A percentile compares a stretch with the other conserved stretches of the same genome.
These are phyloP conservation scores for Pseudogymnoascus sp. DNA, from an alignment of 2,329 filamentous ascomycete genomes.

Conservation along the genomic window DNA sequence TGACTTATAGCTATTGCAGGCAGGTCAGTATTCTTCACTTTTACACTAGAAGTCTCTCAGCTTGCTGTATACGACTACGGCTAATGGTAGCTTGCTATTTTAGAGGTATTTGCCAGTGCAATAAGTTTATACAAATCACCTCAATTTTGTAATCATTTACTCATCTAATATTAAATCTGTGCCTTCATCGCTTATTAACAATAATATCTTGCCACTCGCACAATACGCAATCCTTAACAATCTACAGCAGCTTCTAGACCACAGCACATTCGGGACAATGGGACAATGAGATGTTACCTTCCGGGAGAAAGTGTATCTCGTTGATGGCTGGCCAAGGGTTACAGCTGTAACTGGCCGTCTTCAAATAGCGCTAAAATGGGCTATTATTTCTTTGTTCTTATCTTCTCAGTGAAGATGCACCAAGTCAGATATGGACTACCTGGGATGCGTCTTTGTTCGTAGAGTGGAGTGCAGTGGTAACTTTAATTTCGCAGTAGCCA, in stretches of 20 bases:
- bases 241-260: background rate
- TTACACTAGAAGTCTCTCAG: background rate
- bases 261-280: background rate
- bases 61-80: background rate
- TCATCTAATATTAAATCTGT: too few species aligned
- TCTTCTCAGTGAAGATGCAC: too few species aligned
- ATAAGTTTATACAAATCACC: background rate
- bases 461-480: too few species aligned
- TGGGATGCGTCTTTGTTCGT: too few species aligned
- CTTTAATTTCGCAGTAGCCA: too few species aligned
- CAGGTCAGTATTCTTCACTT: background rate
- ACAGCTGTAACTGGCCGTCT: too few species aligned
- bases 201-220: background rate
- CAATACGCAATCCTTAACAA: background rate
- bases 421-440: too few species aligned
- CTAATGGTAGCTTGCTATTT: background rate
- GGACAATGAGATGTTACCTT: background rate
- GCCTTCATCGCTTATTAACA: background rate
- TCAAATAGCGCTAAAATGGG: too few species aligned
- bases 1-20: background rate
- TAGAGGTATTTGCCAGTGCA: background rate
- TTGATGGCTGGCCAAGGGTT: too few species aligned
- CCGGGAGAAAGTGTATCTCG: background rate
- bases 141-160: background rate
- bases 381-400: too few species aligned